Conservation (phyloP, 2,329 filamentous ascomycete genomes). For the Penicillium verrucosum region DNA sequence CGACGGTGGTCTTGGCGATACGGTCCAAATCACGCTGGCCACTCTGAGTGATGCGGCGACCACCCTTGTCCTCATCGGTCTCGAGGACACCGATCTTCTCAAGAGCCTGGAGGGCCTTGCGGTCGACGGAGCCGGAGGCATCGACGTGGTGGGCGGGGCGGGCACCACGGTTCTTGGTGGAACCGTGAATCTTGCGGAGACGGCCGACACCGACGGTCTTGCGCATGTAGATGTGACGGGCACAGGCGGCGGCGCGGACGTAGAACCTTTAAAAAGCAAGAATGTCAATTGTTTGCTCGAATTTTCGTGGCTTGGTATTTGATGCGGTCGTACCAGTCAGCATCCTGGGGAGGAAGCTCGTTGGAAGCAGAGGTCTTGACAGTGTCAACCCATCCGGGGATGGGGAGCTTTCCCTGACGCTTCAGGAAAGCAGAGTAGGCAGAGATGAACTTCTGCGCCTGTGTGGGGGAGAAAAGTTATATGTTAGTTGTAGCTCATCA, state of each 20-base stretch:
- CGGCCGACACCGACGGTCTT: constrained; percentile 99
- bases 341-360: constrained; percentile 96
- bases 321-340: constrained; percentile 79
- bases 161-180: constrained; percentile 93
- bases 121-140: constrained; percentile 91
- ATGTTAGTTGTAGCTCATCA: constrained; percentile 17
- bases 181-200: constrained; percentile 93
- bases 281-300: constrained; percentile 12
- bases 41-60: constrained; percentile 94
- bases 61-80: constrained; percentile 97
- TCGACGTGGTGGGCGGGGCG: constrained; percentile 93
- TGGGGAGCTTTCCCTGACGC: constrained; percentile 68
- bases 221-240: constrained; percentile 97
- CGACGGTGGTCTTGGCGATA: constrained; percentile 71
- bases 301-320: neutral
- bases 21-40: constrained; percentile 99
- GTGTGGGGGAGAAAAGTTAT: constrained; percentile 21
- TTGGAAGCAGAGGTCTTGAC: constrained; percentile 97
- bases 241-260: constrained; percentile 86
- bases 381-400: constrained; percentile 83
- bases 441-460: constrained; percentile 67
- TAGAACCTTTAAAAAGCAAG: constrained; percentile 55
- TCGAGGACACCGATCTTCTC: constrained; percentile 99
- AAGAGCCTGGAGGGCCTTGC: constrained; percentile 93
- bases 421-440: constrained; percentile 68